These are phyloP conservation scores for Ehretia macrophylla DNA, from an alignment of 257 asterid genomes.

Conservation along the genomic window DNA sequence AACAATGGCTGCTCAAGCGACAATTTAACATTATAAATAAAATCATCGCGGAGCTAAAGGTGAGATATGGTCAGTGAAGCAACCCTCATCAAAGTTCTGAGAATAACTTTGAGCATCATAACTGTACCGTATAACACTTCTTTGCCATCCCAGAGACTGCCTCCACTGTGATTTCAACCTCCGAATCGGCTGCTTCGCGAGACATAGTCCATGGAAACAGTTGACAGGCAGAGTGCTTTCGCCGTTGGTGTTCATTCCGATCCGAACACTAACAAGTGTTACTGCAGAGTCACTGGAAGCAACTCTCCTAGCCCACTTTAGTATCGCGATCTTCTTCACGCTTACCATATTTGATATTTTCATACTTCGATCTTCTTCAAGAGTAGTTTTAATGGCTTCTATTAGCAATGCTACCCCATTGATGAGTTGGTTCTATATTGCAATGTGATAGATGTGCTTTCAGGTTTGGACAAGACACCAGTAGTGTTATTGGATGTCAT, in stretches of 20 bases:
- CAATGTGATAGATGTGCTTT: slow-evolving; percentile 10
- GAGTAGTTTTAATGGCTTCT: background rate
- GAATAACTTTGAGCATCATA: slow-evolving; percentile 53
- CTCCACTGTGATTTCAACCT: slow-evolving; percentile 35
- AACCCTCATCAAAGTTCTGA: slow-evolving; percentile 54
- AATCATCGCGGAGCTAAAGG: slow-evolving; percentile 40
- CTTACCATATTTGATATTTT: slow-evolving; percentile 15
- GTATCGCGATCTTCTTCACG: slow-evolving; percentile 22
- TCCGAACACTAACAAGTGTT: slow-evolving; percentile 17
- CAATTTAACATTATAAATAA: background rate
- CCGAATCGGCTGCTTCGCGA: slow-evolving; percentile 25
- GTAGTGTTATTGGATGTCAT: slow-evolving; percentile 27
- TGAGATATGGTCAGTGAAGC: slow-evolving; percentile 28
- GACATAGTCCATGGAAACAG: slow-evolving; percentile 15
- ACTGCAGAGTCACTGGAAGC: slow-evolving; percentile 15
- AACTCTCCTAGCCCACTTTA: slow-evolving; percentile 18
- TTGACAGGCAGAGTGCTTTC: background rate
- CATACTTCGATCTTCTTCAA: slow-evolving; percentile 1
- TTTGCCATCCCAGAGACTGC: slow-evolving; percentile 24
- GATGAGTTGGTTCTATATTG: background rate
- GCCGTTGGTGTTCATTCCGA: too few relatives aligned
- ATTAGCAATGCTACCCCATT: background rate
- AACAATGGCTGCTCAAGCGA: too few relatives aligned
- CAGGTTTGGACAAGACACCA: slow-evolving; percentile 17
- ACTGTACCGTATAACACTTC: slow-evolving; percentile 25